Evolutionary conservation across 108 stramenopile species (phyloP).

Genomic region (Aureococcus anophagefferens): DNA sequence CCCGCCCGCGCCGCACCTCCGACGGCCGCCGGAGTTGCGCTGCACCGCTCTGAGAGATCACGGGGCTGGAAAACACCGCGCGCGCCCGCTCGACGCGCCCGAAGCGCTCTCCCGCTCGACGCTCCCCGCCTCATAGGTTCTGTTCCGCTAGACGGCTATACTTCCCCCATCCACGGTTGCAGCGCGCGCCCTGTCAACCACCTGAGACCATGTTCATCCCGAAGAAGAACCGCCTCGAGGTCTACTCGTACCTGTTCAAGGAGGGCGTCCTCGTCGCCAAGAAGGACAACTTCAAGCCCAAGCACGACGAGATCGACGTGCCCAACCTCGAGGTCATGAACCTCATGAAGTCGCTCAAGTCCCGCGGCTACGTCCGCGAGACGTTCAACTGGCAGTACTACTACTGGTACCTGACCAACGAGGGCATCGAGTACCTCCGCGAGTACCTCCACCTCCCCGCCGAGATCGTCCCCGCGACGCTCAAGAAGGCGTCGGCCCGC

Average conservation of each 20-base stretch:
- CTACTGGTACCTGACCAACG: conserved; percentile 91
- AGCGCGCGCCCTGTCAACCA: too few species aligned
- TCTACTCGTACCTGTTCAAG: conserved; percentile 94
- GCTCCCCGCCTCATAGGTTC: too few species aligned
- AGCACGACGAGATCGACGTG: conserved; percentile 81
- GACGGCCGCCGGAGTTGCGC: too few species aligned
- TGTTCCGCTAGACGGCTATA: too few species aligned
- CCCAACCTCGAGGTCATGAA: conserved; percentile 84
- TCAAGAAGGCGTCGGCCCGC: conserved; percentile 78
- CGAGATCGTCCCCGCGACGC: conserved; percentile 90
- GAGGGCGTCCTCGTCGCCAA: conserved; percentile 91
- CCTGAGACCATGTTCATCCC: conserved; percentile 72
- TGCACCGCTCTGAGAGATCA: too few species aligned
- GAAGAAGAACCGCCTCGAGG: conserved; percentile 92
- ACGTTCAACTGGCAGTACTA: conserved; percentile 96
- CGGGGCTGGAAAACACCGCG: too few species aligned
- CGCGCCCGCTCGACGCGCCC: too few species aligned
- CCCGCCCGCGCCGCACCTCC: too few species aligned
- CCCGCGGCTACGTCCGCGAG: conserved; percentile 67
- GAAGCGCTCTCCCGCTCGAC: too few species aligned
- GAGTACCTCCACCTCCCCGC: conserved; percentile 80
- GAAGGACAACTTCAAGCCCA: conserved; percentile 83
- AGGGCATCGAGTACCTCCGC: conserved; percentile 92
- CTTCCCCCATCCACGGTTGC: too few species aligned
- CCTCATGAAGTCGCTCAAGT: conserved; percentile 84